Evolutionary conservation across 108 stramenopile species (phyloP).

Genomic region (Fragilaria crotonensis): DNA sequence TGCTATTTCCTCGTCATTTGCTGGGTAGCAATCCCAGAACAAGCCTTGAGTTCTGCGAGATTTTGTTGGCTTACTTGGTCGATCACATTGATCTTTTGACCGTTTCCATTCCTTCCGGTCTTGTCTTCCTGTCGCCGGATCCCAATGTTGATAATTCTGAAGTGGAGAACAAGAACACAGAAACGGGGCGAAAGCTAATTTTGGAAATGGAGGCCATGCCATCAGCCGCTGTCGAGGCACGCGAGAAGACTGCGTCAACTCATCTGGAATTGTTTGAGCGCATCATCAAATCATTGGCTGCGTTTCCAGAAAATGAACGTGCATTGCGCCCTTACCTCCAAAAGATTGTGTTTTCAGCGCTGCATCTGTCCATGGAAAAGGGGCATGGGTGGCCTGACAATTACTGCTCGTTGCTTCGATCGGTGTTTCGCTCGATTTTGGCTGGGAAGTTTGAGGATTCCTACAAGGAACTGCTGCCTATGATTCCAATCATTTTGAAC

Average conservation of each 20-base stretch:
- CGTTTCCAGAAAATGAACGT: conserved; percentile 83
- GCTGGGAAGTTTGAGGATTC: conserved; percentile 92
- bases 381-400: conserved; percentile 53
- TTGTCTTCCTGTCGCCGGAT: neutral
- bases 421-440: conserved; percentile 83
- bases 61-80: conserved; percentile 71
- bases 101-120: neutral
- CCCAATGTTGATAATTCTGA: neutral
- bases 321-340: conserved; percentile 80
- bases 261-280: conserved; percentile 50
- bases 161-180: neutral
- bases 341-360: conserved; percentile 55
- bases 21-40: conserved; percentile 55
- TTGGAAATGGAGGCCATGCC: neutral
- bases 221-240: neutral
- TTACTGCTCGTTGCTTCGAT: conserved; percentile 69
- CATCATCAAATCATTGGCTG: conserved; percentile 72
- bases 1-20: conserved; percentile 75
- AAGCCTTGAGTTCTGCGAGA: conserved; percentile 70
- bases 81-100: conserved; percentile 51
- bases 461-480: conserved; percentile 71
- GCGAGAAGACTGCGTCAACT: conserved; percentile 18
- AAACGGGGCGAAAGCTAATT: neutral
- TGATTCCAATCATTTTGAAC: conserved; percentile 74
- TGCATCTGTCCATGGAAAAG: conserved; percentile 54